Conservation (phyloP, 2,329 filamentous ascomycete genomes). For the Neofusicoccum sp. region DNA sequence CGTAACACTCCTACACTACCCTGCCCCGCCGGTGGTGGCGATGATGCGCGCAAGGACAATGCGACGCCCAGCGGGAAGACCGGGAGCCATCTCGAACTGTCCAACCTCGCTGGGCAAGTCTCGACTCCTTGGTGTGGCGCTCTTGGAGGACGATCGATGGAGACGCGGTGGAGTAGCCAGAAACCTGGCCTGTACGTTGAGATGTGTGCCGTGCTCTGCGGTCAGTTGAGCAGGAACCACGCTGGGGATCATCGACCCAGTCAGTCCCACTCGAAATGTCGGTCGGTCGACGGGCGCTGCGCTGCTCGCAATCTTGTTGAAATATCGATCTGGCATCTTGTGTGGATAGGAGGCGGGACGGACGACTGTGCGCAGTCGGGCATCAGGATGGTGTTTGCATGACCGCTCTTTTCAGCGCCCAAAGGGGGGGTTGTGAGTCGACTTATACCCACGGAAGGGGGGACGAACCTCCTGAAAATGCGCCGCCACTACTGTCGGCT, state of each 20-base stretch:
- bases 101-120: too few relatives aligned
- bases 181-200: neutral
- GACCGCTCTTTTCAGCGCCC: too few relatives aligned
- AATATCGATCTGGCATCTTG: too few relatives aligned
- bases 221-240: slow-evolving; percentile 5
- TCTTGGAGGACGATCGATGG: slow-evolving; percentile 1
- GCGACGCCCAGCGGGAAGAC: too few relatives aligned
- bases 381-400: neutral
- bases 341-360: neutral
- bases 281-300: neutral
- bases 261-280: slow-evolving; percentile 3
- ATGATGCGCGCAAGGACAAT: too few relatives aligned
- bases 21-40: neutral
- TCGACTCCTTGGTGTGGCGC: neutral
- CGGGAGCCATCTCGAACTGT: too few relatives aligned
- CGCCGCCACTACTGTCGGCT: too few relatives aligned
- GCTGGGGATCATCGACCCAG: neutral
- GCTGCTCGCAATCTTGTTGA: neutral
- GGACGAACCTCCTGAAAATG: neutral
- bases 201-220: neutral
- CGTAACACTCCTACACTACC: neutral
- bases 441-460: neutral
- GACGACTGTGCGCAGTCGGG: neutral
- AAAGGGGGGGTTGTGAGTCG: neutral
- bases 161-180: slow-evolving; percentile 3